Base-by-base conservation (phyloP, 805 yeast genomes). In the Starmerella khaoyaiensis region DNA sequence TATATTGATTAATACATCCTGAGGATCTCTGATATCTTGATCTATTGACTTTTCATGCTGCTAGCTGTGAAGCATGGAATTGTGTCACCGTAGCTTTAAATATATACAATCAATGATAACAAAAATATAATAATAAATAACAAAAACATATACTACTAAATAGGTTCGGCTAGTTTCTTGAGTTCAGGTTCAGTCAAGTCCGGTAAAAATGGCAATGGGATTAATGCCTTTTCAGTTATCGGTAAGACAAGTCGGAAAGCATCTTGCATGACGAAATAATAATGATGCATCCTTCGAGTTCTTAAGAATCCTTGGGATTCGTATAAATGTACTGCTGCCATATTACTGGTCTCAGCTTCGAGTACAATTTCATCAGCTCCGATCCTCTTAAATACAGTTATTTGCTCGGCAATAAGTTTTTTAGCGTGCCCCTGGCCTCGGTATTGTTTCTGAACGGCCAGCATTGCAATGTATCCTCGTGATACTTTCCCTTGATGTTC, bases 391-490 rank as follows among this genome's bases (percentile, higher is more conserved):
- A 90, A 79, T 26, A 67, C 67, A 12, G 69, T 69, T 4, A 87
- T 67, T 4, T 79, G 72, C 39, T 63, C 50, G 32, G 65, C 63
- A 14, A 84, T 84, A 34, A 90, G 65, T 31, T 62, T 61, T 47
- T 76, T 76, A 3, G 96, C 96, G 32, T 86, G 78, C 1, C 95
- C 94, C 30, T 61, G 63, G 3, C 93, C 86, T 38, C 98, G 63
- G 54, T 67, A 75, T 12, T 59, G 54, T 26, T 74, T 72, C 35
- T 76, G 75, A 10, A 87, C 93, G 0, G 93, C 94, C 37, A 90
- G 61, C 98, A 90, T 90, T 2, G 96, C 98, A 21, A 90, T 86
- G 53, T 90, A 90, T 0, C 98, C 98, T 42, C 98, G 67, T 48
- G 66, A 54, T 42, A 94, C 65, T 9, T 72, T 76, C 17, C 69